phyloP scores from a whole-genome alignment of 2,329 filamentous ascomycete species.

The Alternaria dauci region DNA sequence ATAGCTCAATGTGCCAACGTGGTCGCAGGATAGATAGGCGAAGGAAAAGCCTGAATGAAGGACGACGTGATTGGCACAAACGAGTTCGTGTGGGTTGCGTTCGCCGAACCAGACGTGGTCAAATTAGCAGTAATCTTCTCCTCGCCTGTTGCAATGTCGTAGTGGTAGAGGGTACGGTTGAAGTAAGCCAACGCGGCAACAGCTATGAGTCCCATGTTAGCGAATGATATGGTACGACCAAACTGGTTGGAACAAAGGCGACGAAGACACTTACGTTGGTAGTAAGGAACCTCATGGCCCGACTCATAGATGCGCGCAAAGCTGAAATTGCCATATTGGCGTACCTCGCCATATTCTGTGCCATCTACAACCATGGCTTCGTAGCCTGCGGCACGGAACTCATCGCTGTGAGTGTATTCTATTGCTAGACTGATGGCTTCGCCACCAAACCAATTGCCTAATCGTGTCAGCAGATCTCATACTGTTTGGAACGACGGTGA shows the following conservation, averaged over 20 bases:
- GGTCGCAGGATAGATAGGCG: constrained; percentile 26
- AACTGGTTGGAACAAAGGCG: background rate
- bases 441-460: constrained; percentile 52
- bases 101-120: constrained; percentile 43
- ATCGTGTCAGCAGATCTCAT: background rate
- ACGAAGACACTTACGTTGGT: constrained; percentile 42
- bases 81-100: constrained; percentile 52
- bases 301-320: constrained; percentile 52
- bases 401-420: constrained; percentile 48
- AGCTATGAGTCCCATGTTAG: constrained; percentile 7
- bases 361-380: constrained; percentile 49
- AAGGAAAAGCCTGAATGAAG: constrained; percentile 13
- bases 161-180: constrained; percentile 49
- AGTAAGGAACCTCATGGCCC: constrained; percentile 54
- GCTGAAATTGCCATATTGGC: constrained; percentile 52
- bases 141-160: constrained; percentile 49
- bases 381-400: constrained; percentile 40
- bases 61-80: constrained; percentile 46
- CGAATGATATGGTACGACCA: background rate
- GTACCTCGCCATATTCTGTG: constrained; percentile 52
- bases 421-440: constrained; percentile 48
- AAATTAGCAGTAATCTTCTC: constrained; percentile 46
- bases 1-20: constrained; percentile 14
- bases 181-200: constrained; percentile 49
- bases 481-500: too few relatives aligned